A percentile compares a stretch with the other conserved stretches of the same genome.
Conservation (phyloP, 148 eudicot genomes). For the Rhododendron vialii region DNA sequence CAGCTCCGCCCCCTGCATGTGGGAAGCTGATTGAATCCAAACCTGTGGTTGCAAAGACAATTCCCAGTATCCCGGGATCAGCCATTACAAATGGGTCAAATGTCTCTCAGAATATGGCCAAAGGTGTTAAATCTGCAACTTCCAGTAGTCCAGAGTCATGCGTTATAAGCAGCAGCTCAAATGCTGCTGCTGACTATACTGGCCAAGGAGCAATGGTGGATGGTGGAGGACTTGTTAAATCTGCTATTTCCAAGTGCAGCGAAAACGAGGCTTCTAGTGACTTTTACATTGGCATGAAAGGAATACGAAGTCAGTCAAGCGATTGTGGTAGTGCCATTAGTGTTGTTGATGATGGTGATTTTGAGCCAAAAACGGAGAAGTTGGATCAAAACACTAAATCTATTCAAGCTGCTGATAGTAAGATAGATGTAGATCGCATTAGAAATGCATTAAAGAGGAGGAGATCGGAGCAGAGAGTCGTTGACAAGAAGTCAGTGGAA, state of each 20-base stretch:
- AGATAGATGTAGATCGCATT: conserved; percentile 38
- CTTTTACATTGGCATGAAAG: background rate
- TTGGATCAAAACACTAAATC: conserved; percentile 16
- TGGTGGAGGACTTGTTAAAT: conserved; percentile 1
- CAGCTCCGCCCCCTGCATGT: conserved; percentile 15
- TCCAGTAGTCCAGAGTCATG: conserved; percentile 29
- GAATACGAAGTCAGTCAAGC: conserved; percentile 26
- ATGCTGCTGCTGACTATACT: conserved; percentile 10
- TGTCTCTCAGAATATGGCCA: conserved; percentile 13
- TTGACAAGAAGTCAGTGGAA: conserved; percentile 18
- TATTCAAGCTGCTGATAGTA: conserved; percentile 18
- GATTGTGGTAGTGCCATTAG: conserved; percentile 43
- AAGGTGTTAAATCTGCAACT: conserved; percentile 8
- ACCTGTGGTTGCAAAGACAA: conserved; percentile 18
- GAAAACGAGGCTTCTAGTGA: conserved; percentile 15
- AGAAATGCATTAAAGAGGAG: conserved; percentile 10
- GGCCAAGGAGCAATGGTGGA: conserved; percentile 8
- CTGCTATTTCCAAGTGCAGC: conserved; percentile 18
- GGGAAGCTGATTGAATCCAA: conserved; percentile 16
- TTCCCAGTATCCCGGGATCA: conserved; percentile 24
- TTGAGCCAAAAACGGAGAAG: conserved; percentile 12
- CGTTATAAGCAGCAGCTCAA: conserved; percentile 23
- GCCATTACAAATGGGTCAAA: conserved; percentile 19
- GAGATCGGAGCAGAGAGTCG: conserved; percentile 31
- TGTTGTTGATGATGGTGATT: conserved; percentile 38